Percentiles rank a stretch among this genome's conserved stretches.
These are phyloP conservation scores for Clarireedia hainanense DNA, from an alignment of 2,329 filamentous ascomycete species.

Conservation along the genomic window DNA sequence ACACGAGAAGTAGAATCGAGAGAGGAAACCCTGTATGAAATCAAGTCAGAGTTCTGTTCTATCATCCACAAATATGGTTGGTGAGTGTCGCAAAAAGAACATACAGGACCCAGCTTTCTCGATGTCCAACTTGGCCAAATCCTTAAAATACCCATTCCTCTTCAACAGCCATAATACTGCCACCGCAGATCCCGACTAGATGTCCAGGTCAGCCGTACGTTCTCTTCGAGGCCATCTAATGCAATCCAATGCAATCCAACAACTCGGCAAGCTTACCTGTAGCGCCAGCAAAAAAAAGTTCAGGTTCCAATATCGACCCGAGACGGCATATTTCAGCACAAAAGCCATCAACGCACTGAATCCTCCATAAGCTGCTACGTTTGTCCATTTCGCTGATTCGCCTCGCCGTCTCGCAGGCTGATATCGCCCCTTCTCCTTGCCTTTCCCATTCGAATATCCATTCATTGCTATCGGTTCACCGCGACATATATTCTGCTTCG, in stretches of 20 bases:
- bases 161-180: neutral
- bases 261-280: neutral
- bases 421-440: conserved; percentile 8
- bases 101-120: conserved; percentile 3
- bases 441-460: conserved; percentile 6
- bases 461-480: conserved; percentile 4
- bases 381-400: neutral
- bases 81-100: neutral
- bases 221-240: neutral
- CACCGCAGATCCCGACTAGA: conserved; percentile 1
- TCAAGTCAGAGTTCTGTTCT: neutral
- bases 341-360: neutral
- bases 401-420: neutral
- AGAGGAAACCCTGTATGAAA: conserved; percentile 4
- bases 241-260: neutral
- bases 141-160: conserved; percentile 3
- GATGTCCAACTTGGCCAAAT: neutral
- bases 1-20: conserved; percentile 1
- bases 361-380: conserved; percentile 1
- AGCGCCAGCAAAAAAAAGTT: conserved; percentile 9
- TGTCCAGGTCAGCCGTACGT: neutral
- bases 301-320: conserved; percentile 7
- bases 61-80: neutral
- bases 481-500: conserved; percentile 1
- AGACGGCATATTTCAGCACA: conserved; percentile 5